Percentiles rank a stretch among this genome's conserved stretches.
Evolutionary conservation across 2,329 filamentous ascomycete species (phyloP).

Genomic region (Colletotrichum sp.): DNA sequence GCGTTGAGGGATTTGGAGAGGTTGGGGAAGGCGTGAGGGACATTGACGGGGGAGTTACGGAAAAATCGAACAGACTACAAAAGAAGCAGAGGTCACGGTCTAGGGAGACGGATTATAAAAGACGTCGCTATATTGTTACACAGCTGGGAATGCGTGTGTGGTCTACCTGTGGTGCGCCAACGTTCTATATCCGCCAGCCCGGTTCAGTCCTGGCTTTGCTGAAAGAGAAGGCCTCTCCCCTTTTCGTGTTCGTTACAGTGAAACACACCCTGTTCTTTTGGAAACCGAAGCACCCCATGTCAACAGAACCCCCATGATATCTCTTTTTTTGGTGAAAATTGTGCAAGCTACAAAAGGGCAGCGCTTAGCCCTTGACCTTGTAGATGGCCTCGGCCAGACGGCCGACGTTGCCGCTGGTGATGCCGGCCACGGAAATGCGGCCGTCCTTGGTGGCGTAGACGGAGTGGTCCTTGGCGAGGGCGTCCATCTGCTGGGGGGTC

Average conservation of each 20-base stretch:
- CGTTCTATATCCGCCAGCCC: slow-evolving; percentile 10
- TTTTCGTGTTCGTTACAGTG: background rate
- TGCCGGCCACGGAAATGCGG: slow-evolving; percentile 84
- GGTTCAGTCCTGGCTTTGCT: background rate
- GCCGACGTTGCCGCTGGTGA: slow-evolving; percentile 79
- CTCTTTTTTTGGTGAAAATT: background rate
- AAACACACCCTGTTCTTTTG: slow-evolving; percentile 2
- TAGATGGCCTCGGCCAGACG: slow-evolving; percentile 84
- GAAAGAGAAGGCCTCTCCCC: slow-evolving; percentile 5
- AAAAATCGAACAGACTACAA: background rate
- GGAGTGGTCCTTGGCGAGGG: slow-evolving; percentile 91
- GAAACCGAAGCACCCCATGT: background rate
- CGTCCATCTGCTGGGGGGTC: slow-evolving; percentile 88
- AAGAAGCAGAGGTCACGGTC: background rate
- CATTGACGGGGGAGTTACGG: background rate
- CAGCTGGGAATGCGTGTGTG: slow-evolving; percentile 1
- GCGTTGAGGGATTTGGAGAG: slow-evolving; percentile 51
- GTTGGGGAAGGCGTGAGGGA: slow-evolving; percentile 27
- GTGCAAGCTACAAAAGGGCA: background rate
- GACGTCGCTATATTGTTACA: slow-evolving; percentile 19
- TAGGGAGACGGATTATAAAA: background rate
- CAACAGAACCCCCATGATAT: slow-evolving; percentile 4
- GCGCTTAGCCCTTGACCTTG: slow-evolving; percentile 73
- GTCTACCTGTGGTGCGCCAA: slow-evolving; percentile 7
- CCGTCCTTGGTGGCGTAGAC: slow-evolving; percentile 97